These are phyloP conservation scores for Zanthoxylum bungeanum DNA, from an alignment of 345 rosid genomes.

Conservation along the genomic window DNA sequence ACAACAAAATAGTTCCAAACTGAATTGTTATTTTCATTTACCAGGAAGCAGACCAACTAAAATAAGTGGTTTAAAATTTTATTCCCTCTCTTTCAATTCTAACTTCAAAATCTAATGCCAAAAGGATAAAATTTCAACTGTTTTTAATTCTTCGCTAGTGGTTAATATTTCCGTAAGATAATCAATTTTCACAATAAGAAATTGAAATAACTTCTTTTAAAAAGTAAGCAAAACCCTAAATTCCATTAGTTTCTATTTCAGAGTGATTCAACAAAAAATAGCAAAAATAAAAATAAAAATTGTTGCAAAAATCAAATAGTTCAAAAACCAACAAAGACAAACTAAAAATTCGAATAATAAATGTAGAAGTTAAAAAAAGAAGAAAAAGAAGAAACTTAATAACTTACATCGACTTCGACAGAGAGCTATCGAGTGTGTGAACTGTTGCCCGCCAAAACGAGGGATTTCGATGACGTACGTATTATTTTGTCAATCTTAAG, in stretches of 20 bases:
- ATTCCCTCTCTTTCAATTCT: not conserved
- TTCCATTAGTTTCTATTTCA: not conserved
- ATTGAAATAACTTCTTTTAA: not conserved
- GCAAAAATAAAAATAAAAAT: too few relatives aligned
- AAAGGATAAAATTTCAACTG: not conserved
- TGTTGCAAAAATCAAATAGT: not conserved
- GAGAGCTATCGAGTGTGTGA: not conserved
- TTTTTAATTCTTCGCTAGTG: not conserved
- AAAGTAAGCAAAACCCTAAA: not conserved
- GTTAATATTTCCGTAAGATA: not conserved
- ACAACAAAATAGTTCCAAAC: not conserved
- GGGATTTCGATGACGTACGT: not conserved
- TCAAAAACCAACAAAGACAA: not conserved
- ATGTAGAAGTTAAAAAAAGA: not conserved
- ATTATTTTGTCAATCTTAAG: not conserved
- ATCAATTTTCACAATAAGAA: not conserved
- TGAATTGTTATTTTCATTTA: not conserved
- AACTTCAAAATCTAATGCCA: not conserved
- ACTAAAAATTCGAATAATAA: not conserved
- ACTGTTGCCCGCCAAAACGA: constrained; percentile 1
- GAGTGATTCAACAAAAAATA: not conserved
- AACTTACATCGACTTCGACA: not conserved
- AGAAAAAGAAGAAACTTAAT: not conserved
- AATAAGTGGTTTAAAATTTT: not conserved
- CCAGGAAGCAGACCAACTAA: not conserved